These are phyloP conservation scores for Ogataea haglerorum DNA, from an alignment of 805 yeast genomes.

Conservation along the genomic window DNA sequence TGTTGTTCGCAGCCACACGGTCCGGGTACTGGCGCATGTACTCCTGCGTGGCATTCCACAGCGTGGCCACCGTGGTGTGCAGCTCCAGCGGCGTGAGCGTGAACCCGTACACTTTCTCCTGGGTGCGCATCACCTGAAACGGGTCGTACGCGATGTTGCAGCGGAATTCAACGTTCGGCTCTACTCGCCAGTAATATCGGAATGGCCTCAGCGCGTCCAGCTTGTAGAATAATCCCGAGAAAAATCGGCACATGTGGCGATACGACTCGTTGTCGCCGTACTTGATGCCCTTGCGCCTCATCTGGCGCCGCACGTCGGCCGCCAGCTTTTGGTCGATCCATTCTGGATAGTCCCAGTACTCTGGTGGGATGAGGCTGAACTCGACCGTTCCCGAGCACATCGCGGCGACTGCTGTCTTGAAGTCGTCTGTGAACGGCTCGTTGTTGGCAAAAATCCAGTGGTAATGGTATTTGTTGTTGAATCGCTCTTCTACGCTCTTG, in stretches of 20 bases:
- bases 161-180: slow-evolving; percentile 52
- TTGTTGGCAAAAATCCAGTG: slow-evolving; percentile 78
- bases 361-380: slow-evolving; percentile 55
- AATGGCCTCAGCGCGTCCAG: slow-evolving; percentile 43
- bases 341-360: slow-evolving; percentile 66
- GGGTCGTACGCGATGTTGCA: slow-evolving; percentile 60
- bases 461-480: slow-evolving; percentile 56
- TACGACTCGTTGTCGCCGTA: slow-evolving; percentile 51
- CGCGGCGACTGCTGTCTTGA: slow-evolving; percentile 44
- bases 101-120: slow-evolving; percentile 49
- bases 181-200: slow-evolving; percentile 60
- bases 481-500: slow-evolving; percentile 57
- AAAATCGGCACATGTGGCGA: slow-evolving; percentile 70
- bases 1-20: slow-evolving; percentile 44
- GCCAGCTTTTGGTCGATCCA: slow-evolving; percentile 58
- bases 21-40: slow-evolving; percentile 46
- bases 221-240: slow-evolving; percentile 58
- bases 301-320: slow-evolving; percentile 39
- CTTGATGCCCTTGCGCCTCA: slow-evolving; percentile 40
- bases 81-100: slow-evolving; percentile 49
- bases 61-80: slow-evolving; percentile 47
- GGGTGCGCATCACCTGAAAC: slow-evolving; percentile 39
- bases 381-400: slow-evolving; percentile 54
- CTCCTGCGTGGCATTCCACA: slow-evolving; percentile 47
- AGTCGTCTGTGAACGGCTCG: slow-evolving; percentile 53